Percentiles rank a stretch among this genome's conserved stretches.
These are phyloP conservation scores for Cladosporium colombiae DNA, from an alignment of 2,329 filamentous ascomycete genomes.

Conservation along the genomic window DNA sequence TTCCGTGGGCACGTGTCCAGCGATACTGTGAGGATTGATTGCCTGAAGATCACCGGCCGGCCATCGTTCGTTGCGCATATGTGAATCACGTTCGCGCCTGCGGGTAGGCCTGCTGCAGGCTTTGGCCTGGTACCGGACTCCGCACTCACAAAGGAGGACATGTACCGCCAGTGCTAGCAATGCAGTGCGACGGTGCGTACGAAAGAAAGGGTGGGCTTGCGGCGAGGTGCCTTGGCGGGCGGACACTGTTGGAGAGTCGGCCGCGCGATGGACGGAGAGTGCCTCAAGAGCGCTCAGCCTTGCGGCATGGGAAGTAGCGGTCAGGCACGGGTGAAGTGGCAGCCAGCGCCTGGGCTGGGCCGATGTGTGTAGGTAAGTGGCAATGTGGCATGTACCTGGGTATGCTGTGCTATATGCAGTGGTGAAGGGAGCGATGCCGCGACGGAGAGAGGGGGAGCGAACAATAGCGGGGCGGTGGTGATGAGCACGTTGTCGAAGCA, in stretches of 20 bases:
- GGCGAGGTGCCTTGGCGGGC: constrained; percentile 1
- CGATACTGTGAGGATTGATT: background rate
- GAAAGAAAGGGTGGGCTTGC: constrained; percentile 5
- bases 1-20: background rate
- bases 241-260: constrained; percentile 4
- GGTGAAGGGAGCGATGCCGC: constrained; percentile 6
- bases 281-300: constrained; percentile 15
- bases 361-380: background rate
- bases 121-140: background rate
- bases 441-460: background rate
- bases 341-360: background rate
- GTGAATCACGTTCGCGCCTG: constrained; percentile 2
- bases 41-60: background rate
- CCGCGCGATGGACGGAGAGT: background rate
- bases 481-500: background rate
- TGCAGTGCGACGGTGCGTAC: constrained; percentile 7
- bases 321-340: constrained; percentile 15
- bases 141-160: background rate
- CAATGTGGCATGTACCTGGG: background rate
- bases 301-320: constrained; percentile 13
- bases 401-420: background rate
- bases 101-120: constrained; percentile 8
- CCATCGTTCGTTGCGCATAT: background rate
- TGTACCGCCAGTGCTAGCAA: constrained; percentile 13
- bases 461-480: background rate